These are phyloP conservation scores for Geosmithia flava DNA, from an alignment of 2,329 filamentous ascomycete genomes.

Conservation along the genomic window DNA sequence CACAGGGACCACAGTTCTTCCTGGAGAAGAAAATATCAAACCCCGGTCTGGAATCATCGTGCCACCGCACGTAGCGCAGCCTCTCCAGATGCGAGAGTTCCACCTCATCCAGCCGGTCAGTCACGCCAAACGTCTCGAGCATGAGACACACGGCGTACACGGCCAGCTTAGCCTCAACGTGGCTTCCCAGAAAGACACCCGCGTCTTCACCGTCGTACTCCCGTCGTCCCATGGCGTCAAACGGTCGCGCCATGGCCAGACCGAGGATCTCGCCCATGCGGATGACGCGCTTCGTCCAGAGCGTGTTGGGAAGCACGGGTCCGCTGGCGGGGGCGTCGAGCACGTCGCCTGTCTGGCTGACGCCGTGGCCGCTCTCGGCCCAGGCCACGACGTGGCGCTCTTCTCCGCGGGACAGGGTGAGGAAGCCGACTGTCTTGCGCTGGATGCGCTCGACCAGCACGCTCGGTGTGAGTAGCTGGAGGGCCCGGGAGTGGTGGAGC, in stretches of 20 bases:
- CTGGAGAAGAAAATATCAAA: slow-evolving; percentile 23
- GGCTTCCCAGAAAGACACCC: slow-evolving; percentile 18
- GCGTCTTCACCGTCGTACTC: not conserved
- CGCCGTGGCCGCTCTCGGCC: slow-evolving; percentile 20
- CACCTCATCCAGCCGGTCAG: slow-evolving; percentile 9
- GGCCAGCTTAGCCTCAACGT: slow-evolving; percentile 27
- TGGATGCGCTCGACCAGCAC: slow-evolving; percentile 7
- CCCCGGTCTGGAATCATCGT: slow-evolving; percentile 11
- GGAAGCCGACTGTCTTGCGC: slow-evolving; percentile 19
- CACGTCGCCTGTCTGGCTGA: slow-evolving; percentile 13
- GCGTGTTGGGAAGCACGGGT: slow-evolving; percentile 13
- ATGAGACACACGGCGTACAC: slow-evolving; percentile 16
- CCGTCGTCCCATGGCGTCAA: slow-evolving; percentile 9
- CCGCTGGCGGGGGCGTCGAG: slow-evolving; percentile 8
- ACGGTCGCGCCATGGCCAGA: slow-evolving; percentile 14
- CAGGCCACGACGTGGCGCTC: slow-evolving; percentile 15
- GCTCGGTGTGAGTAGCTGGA: not conserved
- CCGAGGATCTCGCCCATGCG: slow-evolving; percentile 14
- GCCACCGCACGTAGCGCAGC: slow-evolving; percentile 11
- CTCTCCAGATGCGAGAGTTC: slow-evolving; percentile 7
- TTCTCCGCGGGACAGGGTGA: slow-evolving; percentile 9
- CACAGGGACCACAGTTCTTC: slow-evolving; percentile 16
- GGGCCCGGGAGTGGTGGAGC: slow-evolving; percentile 14
- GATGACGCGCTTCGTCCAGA: slow-evolving; percentile 18
- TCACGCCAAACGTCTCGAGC: slow-evolving; percentile 12